Evolutionary conservation across 2,329 filamentous ascomycete species (phyloP), one percentile per base, ranked within the genome.

Genomic region (Paramyrothecium sp.): DNA sequence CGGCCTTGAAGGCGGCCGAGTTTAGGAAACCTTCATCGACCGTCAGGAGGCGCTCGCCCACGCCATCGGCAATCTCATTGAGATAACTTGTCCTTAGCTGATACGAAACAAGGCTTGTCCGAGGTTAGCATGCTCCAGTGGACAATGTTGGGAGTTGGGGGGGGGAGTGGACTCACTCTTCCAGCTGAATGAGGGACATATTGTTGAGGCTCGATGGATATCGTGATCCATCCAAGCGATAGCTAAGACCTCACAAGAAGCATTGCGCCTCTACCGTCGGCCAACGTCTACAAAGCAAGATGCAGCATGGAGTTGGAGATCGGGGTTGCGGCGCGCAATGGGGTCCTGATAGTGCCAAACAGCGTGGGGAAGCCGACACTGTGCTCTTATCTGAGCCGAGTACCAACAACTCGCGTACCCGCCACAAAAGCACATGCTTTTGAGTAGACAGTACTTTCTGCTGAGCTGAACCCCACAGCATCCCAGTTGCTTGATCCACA

Each of bases 81-180:
- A 96, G 85, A 69, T 95, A 95, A 66, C 88, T 88, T 41, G 89
- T 89, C 54, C 91, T 89, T 56, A 96, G 80, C 72, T 92, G 90
- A 76, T 94, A 94, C 57, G 91, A 85, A 49, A 93, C 89, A 72
- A 95, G 87, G 71, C 89, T 92, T 41, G 50, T 19, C 23, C 11
- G 19, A 12, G 22, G 49, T 51, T 19, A 33, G 49, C n/a, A 33
- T 21, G 49, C 10, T 30, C 49, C 26, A 19, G 49, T 26, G 22
- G 23, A 30, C 20, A n/a, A 5, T 20, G 47, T 56, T 20, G 26
- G 26, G 3, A 26, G 19, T 11, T 20, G 50, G 46, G 47, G 54
- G 38, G 10, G 12, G 47, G 50, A 30, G 30, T 46, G 20, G 34
- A 61, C 70, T 49, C 65, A 75, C 73, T 75, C 72, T 68, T 75